Evolutionary conservation across 192 early-diverging fungal species (phyloP).

Genomic region (Coemansia sp.): DNA sequence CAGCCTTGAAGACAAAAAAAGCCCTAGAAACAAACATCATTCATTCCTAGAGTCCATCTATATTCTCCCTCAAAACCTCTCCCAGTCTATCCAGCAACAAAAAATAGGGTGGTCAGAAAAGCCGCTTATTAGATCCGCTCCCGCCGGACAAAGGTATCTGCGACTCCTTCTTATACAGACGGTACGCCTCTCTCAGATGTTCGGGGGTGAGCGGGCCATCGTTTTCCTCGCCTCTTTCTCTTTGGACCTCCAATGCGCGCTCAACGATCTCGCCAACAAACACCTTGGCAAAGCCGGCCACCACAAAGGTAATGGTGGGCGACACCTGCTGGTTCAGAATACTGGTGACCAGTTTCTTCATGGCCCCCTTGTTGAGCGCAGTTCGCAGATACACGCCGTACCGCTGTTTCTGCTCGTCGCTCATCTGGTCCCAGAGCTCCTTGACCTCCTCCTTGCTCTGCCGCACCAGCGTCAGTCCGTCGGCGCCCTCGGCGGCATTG

Average conservation of each 20-base stretch:
- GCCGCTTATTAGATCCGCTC: slow-evolving; percentile 34
- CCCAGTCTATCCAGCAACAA: no score
- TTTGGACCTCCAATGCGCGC: slow-evolving; percentile 74
- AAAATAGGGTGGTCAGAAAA: slow-evolving; percentile 19
- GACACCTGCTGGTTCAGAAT: slow-evolving; percentile 73
- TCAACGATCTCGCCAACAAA: slow-evolving; percentile 92
- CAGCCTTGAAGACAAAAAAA: no score
- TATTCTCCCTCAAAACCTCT: no score
- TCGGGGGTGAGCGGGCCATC: slow-evolving; percentile 75
- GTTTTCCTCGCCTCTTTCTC: slow-evolving; percentile 67
- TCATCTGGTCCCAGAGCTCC: slow-evolving; percentile 45
- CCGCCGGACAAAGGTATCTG: slow-evolving; percentile 7
- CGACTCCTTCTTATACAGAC: slow-evolving; percentile 65
- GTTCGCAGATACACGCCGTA: slow-evolving; percentile 83
- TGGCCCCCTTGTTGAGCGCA: slow-evolving; percentile 70
- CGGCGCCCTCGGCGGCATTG: slow-evolving; percentile 7
- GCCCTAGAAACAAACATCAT: no score
- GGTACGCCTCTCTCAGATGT: slow-evolving; percentile 83
- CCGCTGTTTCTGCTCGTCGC: slow-evolving; percentile 70
- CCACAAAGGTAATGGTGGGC: slow-evolving; percentile 73
- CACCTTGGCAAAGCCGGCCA: slow-evolving; percentile 87
- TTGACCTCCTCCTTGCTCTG: slow-evolving; percentile 50
- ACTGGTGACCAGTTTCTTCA: slow-evolving; percentile 70
- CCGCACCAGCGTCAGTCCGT: slow-evolving; percentile 22
- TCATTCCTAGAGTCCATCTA: no score